Base-by-base conservation (phyloP, 805 yeast genomes). In the Spathaspora girioi region DNA sequence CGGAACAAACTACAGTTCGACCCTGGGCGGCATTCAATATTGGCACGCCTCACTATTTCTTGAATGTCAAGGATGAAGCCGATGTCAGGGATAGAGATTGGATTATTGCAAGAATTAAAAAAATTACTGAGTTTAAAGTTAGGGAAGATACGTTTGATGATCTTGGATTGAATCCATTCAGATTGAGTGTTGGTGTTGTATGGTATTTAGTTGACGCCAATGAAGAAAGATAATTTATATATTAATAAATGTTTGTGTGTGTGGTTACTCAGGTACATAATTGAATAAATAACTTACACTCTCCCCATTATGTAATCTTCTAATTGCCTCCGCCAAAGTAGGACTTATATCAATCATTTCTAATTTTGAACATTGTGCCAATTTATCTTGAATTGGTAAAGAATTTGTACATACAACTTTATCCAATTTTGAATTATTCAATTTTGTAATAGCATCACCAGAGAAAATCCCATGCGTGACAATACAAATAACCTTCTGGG, bases 11-110 rank as follows among this genome's bases (percentile, higher is more conserved):
- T 44, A 43, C 12, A 17, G 27, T 19, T 26, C 29, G 31, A 14
- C 90, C 93, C 0, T 93, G 98, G 98, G 97, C 97, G 0, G 96
- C 96, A 1, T 93, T 93, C 71, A 92, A 94, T 57, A 78, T 88
- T 50, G 96, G 93, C 1, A 86, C 89, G 0, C 94, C 96, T 0
- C 91, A 92, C 64, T 91, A 83, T 64, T 86, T 91, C 61, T 70
- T 93, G 56, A 80, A 82, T 48, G 72, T 75, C 45, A 69, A 69
- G 12, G 63, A 73, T 14, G 60, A 61, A 1, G 17, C n/a, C n/a
- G n/a, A n/a, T 15, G 35, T 23, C 23, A 66, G 66, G 10, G 75
- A 69, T 31, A 80, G 85, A 49, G 97, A 92, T 57, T 93, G 97
- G 93, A 76, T 92, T 61, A 84, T 93, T 32, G 96, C 88, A 0